Conservation (phyloP, 495 filamentous ascomycete species). For the Hypoxylon perforatum region DNA sequence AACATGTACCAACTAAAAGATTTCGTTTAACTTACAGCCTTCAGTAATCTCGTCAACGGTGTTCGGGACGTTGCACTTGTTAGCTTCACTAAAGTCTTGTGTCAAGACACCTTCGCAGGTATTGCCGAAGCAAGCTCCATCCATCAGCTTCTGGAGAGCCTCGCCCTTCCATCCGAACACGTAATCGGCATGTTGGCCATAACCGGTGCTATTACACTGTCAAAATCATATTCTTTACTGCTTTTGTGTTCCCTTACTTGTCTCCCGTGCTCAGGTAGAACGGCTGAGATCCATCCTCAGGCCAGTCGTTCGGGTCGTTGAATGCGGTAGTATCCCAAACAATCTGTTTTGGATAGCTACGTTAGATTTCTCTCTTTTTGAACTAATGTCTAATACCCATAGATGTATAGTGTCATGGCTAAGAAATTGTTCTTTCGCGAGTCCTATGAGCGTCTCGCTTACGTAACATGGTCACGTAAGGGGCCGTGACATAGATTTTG, state of each 20-base stretch:
- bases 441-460: too few relatives aligned
- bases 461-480: too few relatives aligned
- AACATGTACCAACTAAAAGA: neutral
- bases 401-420: too few relatives aligned
- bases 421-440: too few relatives aligned
- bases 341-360: constrained; percentile 21
- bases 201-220: constrained; percentile 45
- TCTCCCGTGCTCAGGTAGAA: constrained; percentile 57
- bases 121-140: constrained; percentile 54
- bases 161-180: constrained; percentile 59
- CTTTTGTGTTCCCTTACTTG: constrained; percentile 31
- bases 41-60: constrained; percentile 53
- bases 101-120: constrained; percentile 49
- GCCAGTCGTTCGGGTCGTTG: constrained; percentile 53
- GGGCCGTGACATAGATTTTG: too few relatives aligned
- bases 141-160: constrained; percentile 56
- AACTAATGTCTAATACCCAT: neutral
- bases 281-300: constrained; percentile 53
- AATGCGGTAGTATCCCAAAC: constrained; percentile 54
- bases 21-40: constrained; percentile 47
- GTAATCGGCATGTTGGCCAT: constrained; percentile 59
- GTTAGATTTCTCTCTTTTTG: neutral
- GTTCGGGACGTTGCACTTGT: constrained; percentile 52
- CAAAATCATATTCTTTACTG: neutral
- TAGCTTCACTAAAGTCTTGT: constrained; percentile 49